These are phyloP conservation scores for Starmerella vaccinii DNA, from an alignment of 805 yeast genomes.

Conservation along the genomic window DNA sequence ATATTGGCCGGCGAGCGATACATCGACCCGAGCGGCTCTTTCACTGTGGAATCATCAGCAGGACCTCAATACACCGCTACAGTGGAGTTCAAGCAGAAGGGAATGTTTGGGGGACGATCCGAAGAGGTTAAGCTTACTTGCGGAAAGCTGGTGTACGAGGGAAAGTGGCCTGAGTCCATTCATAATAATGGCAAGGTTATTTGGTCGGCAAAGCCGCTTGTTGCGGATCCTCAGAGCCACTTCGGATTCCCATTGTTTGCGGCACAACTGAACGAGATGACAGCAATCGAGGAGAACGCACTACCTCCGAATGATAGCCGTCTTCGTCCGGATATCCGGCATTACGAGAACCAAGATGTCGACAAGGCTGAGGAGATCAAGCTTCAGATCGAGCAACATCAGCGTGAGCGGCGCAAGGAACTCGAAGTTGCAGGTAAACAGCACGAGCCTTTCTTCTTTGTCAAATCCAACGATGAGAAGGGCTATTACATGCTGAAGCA, in stretches of 20 bases:
- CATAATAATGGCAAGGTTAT: constrained; percentile 31
- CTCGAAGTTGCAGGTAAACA: constrained; percentile 38
- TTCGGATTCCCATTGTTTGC: constrained; percentile 83
- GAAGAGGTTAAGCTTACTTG: constrained; percentile 42
- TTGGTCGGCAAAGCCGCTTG: constrained; percentile 64
- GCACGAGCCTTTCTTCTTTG: constrained; percentile 58
- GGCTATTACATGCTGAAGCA: constrained; percentile 31
- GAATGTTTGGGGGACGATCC: constrained; percentile 77
- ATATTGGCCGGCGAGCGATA: constrained; percentile 92
- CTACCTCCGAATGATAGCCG: constrained; percentile 86
- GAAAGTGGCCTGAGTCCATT: constrained; percentile 69
- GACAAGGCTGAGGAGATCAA: constrained; percentile 66
- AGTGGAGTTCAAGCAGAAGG: constrained; percentile 67
- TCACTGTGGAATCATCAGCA: constrained; percentile 56
- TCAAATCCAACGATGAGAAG: constrained; percentile 33
- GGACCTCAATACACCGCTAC: constrained; percentile 49
- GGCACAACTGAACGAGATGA: constrained; percentile 69
- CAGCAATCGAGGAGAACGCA: constrained; percentile 51
- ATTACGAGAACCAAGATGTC: constrained; percentile 49
- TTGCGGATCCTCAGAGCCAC: constrained; percentile 48
- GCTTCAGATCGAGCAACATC: constrained; percentile 60
- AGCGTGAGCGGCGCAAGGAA: constrained; percentile 62
- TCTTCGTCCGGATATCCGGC: constrained; percentile 71
- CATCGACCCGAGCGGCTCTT: constrained; percentile 67
- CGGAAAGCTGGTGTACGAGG: constrained; percentile 33